A percentile compares a stretch with the other conserved stretches of the same genome.
Conservation (phyloP, 768 basidiomycete species). For the Lactarius hatsudake region DNA sequence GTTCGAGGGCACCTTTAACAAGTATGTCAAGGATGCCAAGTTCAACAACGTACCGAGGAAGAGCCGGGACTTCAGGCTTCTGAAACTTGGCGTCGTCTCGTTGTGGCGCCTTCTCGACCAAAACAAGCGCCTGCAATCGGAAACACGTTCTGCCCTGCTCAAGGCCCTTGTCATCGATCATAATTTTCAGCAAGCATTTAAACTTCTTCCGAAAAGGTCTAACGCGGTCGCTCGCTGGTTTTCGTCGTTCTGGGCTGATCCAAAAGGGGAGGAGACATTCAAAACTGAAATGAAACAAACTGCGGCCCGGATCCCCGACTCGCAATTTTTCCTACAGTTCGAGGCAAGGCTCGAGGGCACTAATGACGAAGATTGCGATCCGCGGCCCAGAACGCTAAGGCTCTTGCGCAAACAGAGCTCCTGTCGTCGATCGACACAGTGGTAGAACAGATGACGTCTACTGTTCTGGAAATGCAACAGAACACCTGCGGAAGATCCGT, state of each 20-base stretch:
- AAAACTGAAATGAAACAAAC: conserved; percentile 10
- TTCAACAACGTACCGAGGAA: not conserved
- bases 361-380: too few relatives aligned
- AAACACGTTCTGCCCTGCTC: not conserved
- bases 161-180: conserved; percentile 1
- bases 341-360: too few relatives aligned
- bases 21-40: not conserved
- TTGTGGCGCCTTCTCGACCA: not conserved
- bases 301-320: not conserved
- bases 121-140: not conserved
- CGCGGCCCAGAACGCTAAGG: too few relatives aligned
- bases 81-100: not conserved
- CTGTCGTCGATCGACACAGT: not conserved
- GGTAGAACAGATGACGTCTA: not conserved
- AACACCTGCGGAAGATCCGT: not conserved
- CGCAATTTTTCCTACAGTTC: conserved; percentile 15
- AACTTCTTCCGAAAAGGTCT: not conserved
- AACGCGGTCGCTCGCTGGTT: accelerated
- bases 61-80: not conserved
- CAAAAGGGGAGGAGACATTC: not conserved
- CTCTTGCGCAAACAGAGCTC: conserved; percentile 11
- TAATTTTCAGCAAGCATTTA: not conserved
- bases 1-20: not conserved
- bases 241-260: not conserved
- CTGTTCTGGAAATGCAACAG: conserved; percentile 16